These are phyloP conservation scores for Annulohypoxylon stygium DNA, from an alignment of 495 filamentous ascomycete genomes.

Conservation along the genomic window DNA sequence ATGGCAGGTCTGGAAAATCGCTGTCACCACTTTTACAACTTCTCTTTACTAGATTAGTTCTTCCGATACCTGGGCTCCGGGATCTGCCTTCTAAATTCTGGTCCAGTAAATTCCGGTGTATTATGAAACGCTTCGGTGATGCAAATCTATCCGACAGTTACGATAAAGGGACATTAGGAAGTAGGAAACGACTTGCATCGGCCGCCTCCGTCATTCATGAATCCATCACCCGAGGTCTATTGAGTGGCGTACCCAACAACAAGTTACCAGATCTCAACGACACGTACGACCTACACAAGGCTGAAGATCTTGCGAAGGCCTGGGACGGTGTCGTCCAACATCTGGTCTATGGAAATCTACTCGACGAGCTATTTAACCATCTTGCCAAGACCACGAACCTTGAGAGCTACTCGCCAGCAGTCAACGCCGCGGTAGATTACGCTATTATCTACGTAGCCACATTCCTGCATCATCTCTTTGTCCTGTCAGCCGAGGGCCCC, in stretches of 20 bases:
- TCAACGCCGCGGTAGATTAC: constrained; percentile 70
- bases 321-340: constrained; percentile 70
- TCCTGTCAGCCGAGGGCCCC: constrained; percentile 72
- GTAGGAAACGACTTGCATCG: constrained; percentile 74
- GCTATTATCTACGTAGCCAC: constrained; percentile 71
- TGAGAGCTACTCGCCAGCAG: constrained; percentile 66
- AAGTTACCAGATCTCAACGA: constrained; percentile 48
- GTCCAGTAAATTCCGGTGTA: constrained; percentile 61
- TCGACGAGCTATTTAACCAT: constrained; percentile 69
- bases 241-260: constrained; percentile 64
- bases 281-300: constrained; percentile 66
- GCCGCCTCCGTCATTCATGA: constrained; percentile 72
- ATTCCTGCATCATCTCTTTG: constrained; percentile 72
- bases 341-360: constrained; percentile 68
- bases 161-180: constrained; percentile 74
- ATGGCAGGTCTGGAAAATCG: constrained; percentile 44
- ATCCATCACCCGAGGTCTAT: constrained; percentile 66
- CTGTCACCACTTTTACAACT: constrained; percentile 69
- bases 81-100: constrained; percentile 71
- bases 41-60: constrained; percentile 67
- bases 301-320: constrained; percentile 65
- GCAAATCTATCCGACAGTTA: constrained; percentile 76
- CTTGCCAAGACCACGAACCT: constrained; percentile 66
- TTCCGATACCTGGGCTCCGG: constrained; percentile 68
- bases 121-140: constrained; percentile 65